phyloP scores from a whole-genome alignment of 1,284 basidiomycete genomes.

The Rhodotorula sp. region DNA sequence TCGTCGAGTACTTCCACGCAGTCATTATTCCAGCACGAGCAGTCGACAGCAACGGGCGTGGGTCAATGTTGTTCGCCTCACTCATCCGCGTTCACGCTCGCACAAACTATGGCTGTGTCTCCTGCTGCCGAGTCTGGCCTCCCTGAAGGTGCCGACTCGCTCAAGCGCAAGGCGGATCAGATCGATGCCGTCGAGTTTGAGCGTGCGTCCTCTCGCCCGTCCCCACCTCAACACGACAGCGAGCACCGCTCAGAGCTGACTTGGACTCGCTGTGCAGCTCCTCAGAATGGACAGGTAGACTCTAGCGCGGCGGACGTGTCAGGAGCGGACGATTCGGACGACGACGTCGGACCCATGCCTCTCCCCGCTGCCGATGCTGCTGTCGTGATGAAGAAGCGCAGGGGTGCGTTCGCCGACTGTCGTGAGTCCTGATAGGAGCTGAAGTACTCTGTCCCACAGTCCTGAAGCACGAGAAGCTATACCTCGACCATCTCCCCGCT shows the following conservation, averaged over 20 bases:
- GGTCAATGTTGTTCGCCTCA: neutral
- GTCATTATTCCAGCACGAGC: neutral
- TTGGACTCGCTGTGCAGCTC: conserved; percentile 4
- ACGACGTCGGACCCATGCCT: conserved; percentile 51
- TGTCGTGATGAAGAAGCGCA: conserved; percentile 47
- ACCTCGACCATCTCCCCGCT: conserved; percentile 85
- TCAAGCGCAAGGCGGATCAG: conserved; percentile 32
- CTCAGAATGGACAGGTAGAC: conserved; percentile 11
- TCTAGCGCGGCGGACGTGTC: conserved; percentile 22
- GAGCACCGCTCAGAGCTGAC: neutral
- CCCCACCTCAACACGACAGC: neutral
- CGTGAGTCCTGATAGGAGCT: neutral
- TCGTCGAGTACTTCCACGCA: neutral
- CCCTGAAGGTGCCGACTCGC: conserved; percentile 2
- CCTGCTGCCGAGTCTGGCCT: neutral
- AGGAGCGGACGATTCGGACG: conserved; percentile 46
- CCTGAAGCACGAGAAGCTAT: conserved; percentile 74
- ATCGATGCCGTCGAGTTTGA: conserved; percentile 31
- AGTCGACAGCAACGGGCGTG: neutral
- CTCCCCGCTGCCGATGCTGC: conserved; percentile 40
- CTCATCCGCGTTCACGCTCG: neutral
- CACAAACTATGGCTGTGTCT: neutral
- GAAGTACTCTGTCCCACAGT: conserved; percentile 51
- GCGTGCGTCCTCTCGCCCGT: conserved; percentile 2
- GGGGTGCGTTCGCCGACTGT: conserved; percentile 35